Conservation (phyloP, 768 basidiomycete genomes). For the Gloeostereum incarnatum region DNA sequence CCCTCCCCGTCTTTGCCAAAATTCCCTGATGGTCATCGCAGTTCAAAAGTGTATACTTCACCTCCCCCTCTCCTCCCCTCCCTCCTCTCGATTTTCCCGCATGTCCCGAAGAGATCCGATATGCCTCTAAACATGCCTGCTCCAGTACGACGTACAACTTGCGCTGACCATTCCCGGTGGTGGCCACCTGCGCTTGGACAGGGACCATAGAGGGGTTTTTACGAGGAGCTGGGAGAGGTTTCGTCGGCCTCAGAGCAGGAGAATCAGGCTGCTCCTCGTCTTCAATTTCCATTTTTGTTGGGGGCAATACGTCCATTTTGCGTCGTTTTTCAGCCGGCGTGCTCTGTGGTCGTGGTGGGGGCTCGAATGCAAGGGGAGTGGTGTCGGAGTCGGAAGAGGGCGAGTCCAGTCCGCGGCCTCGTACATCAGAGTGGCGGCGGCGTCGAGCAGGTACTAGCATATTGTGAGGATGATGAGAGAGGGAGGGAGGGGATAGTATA, state of each 20-base stretch:
- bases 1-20: slow-evolving; percentile 92
- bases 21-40: slow-evolving; percentile 99
- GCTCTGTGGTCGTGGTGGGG: slow-evolving; percentile 66
- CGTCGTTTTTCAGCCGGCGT: slow-evolving; percentile 58
- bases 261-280: not conserved
- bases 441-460: too few species aligned
- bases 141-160: slow-evolving; percentile 89
- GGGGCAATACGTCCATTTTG: slow-evolving; percentile 21
- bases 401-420: too few species aligned
- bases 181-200: slow-evolving; percentile 60
- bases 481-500: too few species aligned
- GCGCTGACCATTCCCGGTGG: slow-evolving; percentile 27
- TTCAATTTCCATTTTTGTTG: slow-evolving; percentile 18
- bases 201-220: slow-evolving; percentile 79
- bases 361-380: slow-evolving; percentile 20
- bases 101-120: slow-evolving; percentile 57
- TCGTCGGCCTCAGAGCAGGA: slow-evolving; percentile 15
- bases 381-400: too few species aligned
- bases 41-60: slow-evolving; percentile 94
- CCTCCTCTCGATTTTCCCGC: slow-evolving; percentile 43
- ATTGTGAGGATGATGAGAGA: too few species aligned
- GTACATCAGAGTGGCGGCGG: too few species aligned
- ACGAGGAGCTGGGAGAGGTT: slow-evolving; percentile 36
- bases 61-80: slow-evolving; percentile 62
- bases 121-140: slow-evolving; percentile 94